Evolutionary conservation across 352 stramenopile species (phyloP).

Genomic region (Globisporangium uncinulatum): DNA sequence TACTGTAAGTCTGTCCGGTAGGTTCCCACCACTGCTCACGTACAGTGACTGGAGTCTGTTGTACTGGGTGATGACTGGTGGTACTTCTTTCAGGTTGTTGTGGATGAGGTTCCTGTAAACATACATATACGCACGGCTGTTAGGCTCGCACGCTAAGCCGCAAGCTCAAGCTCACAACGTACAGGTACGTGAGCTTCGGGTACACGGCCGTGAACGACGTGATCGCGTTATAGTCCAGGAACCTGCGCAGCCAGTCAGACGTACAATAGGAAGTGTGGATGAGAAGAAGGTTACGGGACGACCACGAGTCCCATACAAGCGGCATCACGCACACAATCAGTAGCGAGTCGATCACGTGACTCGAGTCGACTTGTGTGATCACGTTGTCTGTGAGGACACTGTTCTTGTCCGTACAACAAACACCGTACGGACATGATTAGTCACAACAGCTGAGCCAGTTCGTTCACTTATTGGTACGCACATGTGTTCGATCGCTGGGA

Average conservation of each 20-base stretch:
- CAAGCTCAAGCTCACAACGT: background rate
- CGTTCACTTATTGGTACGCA: too few species aligned
- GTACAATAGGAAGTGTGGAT: background rate
- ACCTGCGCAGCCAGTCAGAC: background rate
- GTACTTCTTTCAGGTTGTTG: conserved; percentile 2
- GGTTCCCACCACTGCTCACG: background rate
- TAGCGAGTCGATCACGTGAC: background rate
- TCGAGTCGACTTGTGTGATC: background rate
- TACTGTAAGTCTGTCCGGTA: too few species aligned
- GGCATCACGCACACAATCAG: background rate
- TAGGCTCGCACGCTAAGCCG: too few species aligned
- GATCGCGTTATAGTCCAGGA: conserved; percentile 2
- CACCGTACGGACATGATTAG: too few species aligned
- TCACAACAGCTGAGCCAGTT: background rate
- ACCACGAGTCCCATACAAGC: background rate
- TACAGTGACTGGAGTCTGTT: conserved; percentile 1
- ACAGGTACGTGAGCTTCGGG: conserved; percentile 8
- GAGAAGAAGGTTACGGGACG: background rate
- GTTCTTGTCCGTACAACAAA: too few species aligned
- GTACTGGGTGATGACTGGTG: background rate
- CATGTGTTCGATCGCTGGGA: background rate
- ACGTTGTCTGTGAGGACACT: background rate
- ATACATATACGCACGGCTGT: background rate
- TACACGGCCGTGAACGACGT: conserved; percentile 3
- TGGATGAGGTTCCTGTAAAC: conserved; percentile 1